Percentiles rank a stretch among this genome's conserved stretches.
Conservation (phyloP, 345 rosid genomes). For the Salix koriyanagi region DNA sequence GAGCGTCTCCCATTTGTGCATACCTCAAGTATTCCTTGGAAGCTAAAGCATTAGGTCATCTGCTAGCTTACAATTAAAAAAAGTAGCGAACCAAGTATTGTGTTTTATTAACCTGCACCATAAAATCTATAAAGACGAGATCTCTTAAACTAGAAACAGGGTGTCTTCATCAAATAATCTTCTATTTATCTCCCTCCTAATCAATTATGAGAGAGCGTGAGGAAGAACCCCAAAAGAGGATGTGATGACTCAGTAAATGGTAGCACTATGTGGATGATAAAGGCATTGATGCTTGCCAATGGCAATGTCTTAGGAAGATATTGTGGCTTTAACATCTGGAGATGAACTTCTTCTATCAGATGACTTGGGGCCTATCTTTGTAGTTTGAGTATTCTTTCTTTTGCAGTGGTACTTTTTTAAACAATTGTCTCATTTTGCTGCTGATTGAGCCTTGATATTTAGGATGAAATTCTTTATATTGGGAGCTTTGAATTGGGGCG, state of each 20-base stretch:
- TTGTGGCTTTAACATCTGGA: not conserved
- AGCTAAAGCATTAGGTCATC: not conserved
- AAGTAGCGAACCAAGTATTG: too few relatives aligned
- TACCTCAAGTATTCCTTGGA: not conserved
- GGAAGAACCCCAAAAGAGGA: not conserved
- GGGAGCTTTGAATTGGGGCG: not conserved
- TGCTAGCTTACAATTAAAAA: too few relatives aligned
- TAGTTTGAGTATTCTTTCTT: not conserved
- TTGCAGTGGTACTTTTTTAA: not conserved
- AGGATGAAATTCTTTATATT: not conserved
- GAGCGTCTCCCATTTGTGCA: not conserved
- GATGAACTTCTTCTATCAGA: not conserved
- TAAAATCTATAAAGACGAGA: too few relatives aligned
- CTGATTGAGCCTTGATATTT: not conserved
- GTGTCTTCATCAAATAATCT: too few relatives aligned
- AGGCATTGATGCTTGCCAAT: not conserved
- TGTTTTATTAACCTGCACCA: too few relatives aligned
- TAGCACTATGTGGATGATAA: not conserved
- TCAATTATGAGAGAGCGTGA: not conserved
- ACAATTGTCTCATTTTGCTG: not conserved
- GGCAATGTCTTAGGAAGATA: not conserved
- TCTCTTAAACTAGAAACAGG: too few relatives aligned
- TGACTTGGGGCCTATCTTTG: not conserved
- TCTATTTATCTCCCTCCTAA: not conserved
- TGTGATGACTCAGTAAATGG: not conserved